Evolutionary conservation across 2,329 filamentous ascomycete genomes (phyloP).

Genomic region (Colletotrichum orbiculare): DNA sequence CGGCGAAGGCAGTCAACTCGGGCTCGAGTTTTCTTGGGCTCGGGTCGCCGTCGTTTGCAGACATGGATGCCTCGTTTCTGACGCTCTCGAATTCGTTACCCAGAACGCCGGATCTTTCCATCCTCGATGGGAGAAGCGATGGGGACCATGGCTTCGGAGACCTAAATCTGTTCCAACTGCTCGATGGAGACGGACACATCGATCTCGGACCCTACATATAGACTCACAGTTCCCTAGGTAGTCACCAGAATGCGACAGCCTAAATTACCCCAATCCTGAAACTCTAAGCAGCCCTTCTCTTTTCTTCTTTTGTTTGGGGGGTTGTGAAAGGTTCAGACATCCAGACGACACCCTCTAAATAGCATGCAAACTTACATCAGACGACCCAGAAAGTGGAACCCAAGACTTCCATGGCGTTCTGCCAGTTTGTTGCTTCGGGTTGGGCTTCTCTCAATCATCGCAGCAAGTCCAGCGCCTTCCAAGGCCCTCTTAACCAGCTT

Average conservation of each 20-base stretch:
- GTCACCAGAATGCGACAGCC: background rate
- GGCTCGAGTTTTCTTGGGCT: conserved; percentile 39
- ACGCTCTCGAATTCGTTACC: conserved; percentile 51
- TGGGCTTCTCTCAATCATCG: no score
- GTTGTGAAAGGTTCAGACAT: no score
- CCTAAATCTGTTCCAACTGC: conserved; percentile 62
- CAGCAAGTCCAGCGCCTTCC: no score
- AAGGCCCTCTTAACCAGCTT: no score
- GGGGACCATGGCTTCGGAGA: conserved; percentile 55
- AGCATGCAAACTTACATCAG: no score
- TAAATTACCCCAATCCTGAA: background rate
- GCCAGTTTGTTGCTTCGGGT: no score
- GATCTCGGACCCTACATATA: conserved; percentile 57
- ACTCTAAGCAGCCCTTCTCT: no score
- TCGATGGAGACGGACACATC: conserved; percentile 64
- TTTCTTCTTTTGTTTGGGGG: no score
- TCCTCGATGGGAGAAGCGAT: conserved; percentile 51
- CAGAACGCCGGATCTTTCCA: conserved; percentile 54
- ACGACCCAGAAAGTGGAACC: no score
- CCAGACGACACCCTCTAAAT: no score
- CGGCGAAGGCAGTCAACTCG: background rate
- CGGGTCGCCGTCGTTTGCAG: conserved; percentile 47
- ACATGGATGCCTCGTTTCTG: conserved; percentile 52
- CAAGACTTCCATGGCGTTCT: no score
- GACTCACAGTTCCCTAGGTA: background rate